phyloP scores from a whole-genome alignment of 768 basidiomycete genomes.

The Auriscalpium microsporum region DNA sequence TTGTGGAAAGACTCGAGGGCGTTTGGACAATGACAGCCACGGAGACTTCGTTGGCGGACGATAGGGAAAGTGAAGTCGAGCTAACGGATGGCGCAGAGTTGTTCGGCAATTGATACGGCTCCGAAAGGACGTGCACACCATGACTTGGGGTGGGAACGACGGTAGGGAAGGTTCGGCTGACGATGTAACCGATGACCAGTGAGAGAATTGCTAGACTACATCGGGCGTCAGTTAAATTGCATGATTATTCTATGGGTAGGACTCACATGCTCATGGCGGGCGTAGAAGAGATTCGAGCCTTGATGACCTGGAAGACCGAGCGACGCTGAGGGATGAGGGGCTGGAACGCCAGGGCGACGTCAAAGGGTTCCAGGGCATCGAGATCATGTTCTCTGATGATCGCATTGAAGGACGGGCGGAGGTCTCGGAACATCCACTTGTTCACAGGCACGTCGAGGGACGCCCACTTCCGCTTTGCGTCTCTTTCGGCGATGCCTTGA shows the following conservation, averaged over 20 bases:
- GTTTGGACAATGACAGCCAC: slow-evolving; percentile 3
- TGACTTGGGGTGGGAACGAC: slow-evolving; percentile 29
- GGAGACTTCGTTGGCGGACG: slow-evolving; percentile 6
- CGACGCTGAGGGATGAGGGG: slow-evolving; percentile 11
- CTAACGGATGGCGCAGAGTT: slow-evolving; percentile 7
- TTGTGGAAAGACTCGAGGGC: slow-evolving; percentile 9
- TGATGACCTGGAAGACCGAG: slow-evolving; percentile 23
- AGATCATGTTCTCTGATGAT: slow-evolving; percentile 8
- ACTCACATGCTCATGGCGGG: slow-evolving; percentile 64
- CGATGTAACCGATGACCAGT: slow-evolving; percentile 48
- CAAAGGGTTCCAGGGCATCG: slow-evolving; percentile 4
- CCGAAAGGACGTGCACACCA: neutral
- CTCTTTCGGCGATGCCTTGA: slow-evolving; percentile 20
- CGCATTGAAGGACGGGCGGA: slow-evolving; percentile 22
- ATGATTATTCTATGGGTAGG: slow-evolving; percentile 1
- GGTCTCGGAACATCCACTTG: slow-evolving; percentile 12
- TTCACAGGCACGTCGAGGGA: slow-evolving; percentile 18
- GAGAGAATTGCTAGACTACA: slow-evolving; percentile 60
- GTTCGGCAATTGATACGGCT: neutral
- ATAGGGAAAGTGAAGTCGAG: neutral
- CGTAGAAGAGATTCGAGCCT: slow-evolving; percentile 39
- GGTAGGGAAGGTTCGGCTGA: slow-evolving; percentile 22
- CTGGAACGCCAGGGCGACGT: slow-evolving; percentile 9
- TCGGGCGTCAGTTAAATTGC: slow-evolving; percentile 4
- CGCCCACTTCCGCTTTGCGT: slow-evolving; percentile 24